Percentiles rank a stretch among this genome's conserved stretches.
Conservation (phyloP, 2,329 filamentous ascomycete genomes). For the Rugonectria rugulosa region DNA sequence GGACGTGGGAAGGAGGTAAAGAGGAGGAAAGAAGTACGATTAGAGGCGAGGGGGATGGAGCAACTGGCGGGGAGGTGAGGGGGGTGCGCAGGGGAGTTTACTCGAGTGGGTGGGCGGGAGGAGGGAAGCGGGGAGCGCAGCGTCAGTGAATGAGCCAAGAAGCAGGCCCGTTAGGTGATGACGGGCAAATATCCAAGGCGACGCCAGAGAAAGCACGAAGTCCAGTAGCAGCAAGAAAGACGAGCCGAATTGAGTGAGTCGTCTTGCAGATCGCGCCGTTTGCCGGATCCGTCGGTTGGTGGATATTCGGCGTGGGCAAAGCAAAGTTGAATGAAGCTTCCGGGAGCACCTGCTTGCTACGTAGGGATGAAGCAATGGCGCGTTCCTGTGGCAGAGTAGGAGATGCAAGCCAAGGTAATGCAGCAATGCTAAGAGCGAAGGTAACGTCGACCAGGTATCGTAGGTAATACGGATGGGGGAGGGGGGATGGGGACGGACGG, state of each 20-base stretch:
- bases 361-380: background rate
- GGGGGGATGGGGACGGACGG: background rate
- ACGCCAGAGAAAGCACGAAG: conserved; percentile 1
- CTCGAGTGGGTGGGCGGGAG: conserved; percentile 28
- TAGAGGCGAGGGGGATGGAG: conserved; percentile 7
- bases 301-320: background rate
- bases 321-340: background rate
- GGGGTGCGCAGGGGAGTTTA: conserved; percentile 19
- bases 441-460: background rate
- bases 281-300: conserved; percentile 28
- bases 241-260: conserved; percentile 31
- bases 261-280: conserved; percentile 36
- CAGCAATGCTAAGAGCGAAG: background rate
- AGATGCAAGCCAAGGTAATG: background rate
- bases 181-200: conserved; percentile 7
- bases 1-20: conserved; percentile 14
- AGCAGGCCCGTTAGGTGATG: conserved; percentile 1
- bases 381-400: background rate
- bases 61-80: conserved; percentile 25
- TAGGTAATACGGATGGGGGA: background rate
- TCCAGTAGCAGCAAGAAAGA: conserved; percentile 6
- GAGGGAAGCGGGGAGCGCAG: conserved; percentile 21
- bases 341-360: background rate
- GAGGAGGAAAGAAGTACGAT: conserved; percentile 8
- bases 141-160: background rate